A percentile compares a stretch with the other conserved stretches of the same genome.
These are phyloP conservation scores for Pseudopyrenochaeta lycopersici DNA, from an alignment of 2,329 filamentous ascomycete genomes.

Conservation along the genomic window DNA sequence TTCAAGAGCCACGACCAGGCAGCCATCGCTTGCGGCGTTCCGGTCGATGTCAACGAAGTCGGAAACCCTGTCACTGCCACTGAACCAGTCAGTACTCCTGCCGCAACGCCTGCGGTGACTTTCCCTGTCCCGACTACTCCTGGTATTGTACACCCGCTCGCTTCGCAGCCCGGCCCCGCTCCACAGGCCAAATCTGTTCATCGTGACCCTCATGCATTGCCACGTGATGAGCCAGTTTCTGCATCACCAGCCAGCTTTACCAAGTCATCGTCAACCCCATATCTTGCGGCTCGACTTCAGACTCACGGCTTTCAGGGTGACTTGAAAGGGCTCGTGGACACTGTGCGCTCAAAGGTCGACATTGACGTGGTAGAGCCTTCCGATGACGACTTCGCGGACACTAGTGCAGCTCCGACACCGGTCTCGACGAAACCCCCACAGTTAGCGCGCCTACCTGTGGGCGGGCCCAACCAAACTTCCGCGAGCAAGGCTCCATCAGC, in stretches of 20 bases:
- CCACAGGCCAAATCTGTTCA: conserved; percentile 43
- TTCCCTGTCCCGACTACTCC: conserved; percentile 39
- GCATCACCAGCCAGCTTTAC: conserved; percentile 38
- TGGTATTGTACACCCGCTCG: conserved; percentile 48
- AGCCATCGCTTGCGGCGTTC: conserved; percentile 84
- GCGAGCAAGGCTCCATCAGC: conserved; percentile 40
- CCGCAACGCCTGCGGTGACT: conserved; percentile 38
- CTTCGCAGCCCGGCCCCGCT: conserved; percentile 34
- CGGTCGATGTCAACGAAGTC: conserved; percentile 74
- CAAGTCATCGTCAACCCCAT: conserved; percentile 52
- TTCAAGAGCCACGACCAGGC: conserved; percentile 97
- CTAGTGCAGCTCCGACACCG: conserved; percentile 39
- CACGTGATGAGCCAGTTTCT: conserved; percentile 25
- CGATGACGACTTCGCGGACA: conserved; percentile 46
- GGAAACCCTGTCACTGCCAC: conserved; percentile 44
- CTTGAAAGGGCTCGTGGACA: conserved; percentile 47
- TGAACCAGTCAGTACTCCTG: conserved; percentile 38
- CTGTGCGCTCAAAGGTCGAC: conserved; percentile 47
- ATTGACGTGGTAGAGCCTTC: conserved; percentile 45
- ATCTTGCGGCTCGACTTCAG: conserved; percentile 50
- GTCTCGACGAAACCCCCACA: conserved; percentile 36
- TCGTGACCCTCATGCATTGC: conserved; percentile 33
- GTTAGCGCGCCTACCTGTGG: conserved; percentile 43
- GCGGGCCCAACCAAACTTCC: conserved; percentile 29
- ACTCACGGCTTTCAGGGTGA: conserved; percentile 55